phyloP scores from a whole-genome alignment of 1,284 basidiomycete genomes.

The Moesziomyces aphidis region DNA sequence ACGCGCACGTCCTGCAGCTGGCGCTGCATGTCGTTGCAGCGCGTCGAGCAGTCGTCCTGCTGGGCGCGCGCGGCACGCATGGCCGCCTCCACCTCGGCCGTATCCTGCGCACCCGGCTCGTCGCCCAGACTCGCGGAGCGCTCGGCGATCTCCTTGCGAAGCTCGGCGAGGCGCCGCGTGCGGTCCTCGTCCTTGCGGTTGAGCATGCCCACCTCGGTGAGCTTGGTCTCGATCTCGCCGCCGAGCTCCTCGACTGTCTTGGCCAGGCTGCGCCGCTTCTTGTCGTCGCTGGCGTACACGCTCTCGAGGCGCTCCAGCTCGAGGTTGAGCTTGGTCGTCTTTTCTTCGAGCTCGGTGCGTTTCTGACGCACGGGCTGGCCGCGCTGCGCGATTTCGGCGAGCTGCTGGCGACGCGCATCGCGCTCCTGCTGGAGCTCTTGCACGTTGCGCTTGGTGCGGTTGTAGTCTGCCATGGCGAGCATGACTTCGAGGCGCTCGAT shows the following conservation, averaged over 20 bases:
- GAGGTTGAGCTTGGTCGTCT: constrained; percentile 31
- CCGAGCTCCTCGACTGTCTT: constrained; percentile 36
- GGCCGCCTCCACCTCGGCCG: constrained; percentile 40
- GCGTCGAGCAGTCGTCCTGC: constrained; percentile 28
- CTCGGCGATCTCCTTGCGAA: constrained; percentile 42
- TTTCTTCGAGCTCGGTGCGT: constrained; percentile 39
- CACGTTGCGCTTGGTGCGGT: constrained; percentile 41
- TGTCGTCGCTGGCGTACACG: constrained; percentile 27
- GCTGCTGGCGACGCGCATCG: constrained; percentile 24
- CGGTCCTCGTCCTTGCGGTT: constrained; percentile 44
- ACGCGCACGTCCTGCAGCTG: constrained; percentile 34
- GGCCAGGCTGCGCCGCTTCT: constrained; percentile 24
- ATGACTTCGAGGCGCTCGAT: constrained; percentile 54
- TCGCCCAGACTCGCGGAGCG: constrained; percentile 31
- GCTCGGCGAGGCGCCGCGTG: constrained; percentile 26
- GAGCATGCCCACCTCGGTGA: constrained; percentile 38
- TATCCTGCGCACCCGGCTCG: constrained; percentile 33
- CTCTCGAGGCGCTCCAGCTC: constrained; percentile 32
- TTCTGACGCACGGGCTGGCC: constrained; percentile 23
- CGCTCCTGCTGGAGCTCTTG: constrained; percentile 30
- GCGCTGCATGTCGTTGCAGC: constrained; percentile 27
- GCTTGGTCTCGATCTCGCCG: constrained; percentile 29
- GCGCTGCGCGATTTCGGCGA: constrained; percentile 27
- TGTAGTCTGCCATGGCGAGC: constrained; percentile 59
- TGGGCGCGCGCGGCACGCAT: constrained; percentile 35